These are phyloP conservation scores for Hansenula lynferdii DNA, from an alignment of 1,139 yeast genomes.

Conservation along the genomic window DNA sequence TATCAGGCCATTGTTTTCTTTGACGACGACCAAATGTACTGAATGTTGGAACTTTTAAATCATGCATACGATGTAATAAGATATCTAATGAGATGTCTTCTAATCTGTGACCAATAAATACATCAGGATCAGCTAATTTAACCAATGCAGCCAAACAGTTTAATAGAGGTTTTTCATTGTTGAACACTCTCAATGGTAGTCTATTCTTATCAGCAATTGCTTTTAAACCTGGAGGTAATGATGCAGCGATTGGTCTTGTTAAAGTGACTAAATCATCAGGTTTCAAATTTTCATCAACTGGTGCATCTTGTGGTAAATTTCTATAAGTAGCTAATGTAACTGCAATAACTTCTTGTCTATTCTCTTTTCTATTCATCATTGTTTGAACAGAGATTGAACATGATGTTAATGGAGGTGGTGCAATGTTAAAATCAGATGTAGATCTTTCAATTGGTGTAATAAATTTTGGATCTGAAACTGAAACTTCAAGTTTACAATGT, in stretches of 20 bases:
- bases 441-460: constrained; percentile 48
- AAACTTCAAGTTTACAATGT: constrained; percentile 76
- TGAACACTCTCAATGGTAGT: constrained; percentile 49
- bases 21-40: constrained; percentile 80
- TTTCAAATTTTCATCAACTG: constrained; percentile 47
- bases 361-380: constrained; percentile 60
- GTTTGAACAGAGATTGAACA: constrained; percentile 81
- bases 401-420: constrained; percentile 62
- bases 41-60: constrained; percentile 69
- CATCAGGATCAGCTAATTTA: constrained; percentile 81
- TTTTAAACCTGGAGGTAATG: constrained; percentile 71
- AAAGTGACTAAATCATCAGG: constrained; percentile 63
- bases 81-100: constrained; percentile 79
- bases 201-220: constrained; percentile 48
- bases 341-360: constrained; percentile 84
- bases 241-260: constrained; percentile 65
- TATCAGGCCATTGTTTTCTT: constrained; percentile 71
- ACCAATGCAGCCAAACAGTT: constrained; percentile 70
- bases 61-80: constrained; percentile 76
- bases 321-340: constrained; percentile 70
- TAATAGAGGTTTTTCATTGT: constrained; percentile 70
- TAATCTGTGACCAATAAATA: constrained; percentile 80
- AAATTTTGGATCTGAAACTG: constrained; percentile 45
- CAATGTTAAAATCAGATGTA: constrained; percentile 29
- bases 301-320: constrained; percentile 67